phyloP scores from a whole-genome alignment of 179 eudicot species.

The Pouteria campechiana region DNA sequence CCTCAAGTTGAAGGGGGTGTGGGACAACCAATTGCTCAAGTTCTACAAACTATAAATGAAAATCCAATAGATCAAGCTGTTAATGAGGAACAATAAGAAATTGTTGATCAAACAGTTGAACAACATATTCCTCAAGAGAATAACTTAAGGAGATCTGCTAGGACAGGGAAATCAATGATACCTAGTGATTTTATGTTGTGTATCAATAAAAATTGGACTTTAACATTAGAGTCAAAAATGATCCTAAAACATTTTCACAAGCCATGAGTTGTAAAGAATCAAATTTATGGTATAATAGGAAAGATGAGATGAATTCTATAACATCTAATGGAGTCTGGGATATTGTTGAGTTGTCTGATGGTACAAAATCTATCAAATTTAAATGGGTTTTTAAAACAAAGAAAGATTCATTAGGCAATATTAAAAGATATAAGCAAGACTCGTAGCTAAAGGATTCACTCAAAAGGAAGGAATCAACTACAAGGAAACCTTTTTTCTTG shows the following conservation, averaged over 20 bases:
- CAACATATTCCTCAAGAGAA: neutral
- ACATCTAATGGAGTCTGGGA: conserved; percentile 11
- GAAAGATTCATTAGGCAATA: neutral
- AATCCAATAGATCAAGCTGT: too few species aligned
- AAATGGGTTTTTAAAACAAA: conserved; percentile 6
- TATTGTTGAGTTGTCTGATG: conserved; percentile 1
- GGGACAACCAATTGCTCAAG: too few species aligned
- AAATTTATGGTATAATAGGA: neutral
- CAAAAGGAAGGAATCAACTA: conserved; percentile 2
- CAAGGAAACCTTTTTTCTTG: neutral
- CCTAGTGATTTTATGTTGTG: conserved; percentile 1
- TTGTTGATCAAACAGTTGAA: conserved; percentile 1
- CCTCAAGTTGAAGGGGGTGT: too few species aligned
- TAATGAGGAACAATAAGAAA: neutral
- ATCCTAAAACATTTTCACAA: conserved; percentile 2
- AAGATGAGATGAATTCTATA: conserved; percentile 2
- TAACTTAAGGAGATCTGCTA: neutral
- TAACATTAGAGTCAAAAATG: neutral
- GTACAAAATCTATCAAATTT: neutral
- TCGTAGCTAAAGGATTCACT: conserved; percentile 3
- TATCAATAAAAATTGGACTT: conserved; percentile 1
- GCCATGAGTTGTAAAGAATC: neutral
- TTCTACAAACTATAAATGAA: neutral
- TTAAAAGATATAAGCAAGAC: conserved; percentile 1
- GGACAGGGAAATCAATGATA: neutral